These are phyloP conservation scores for Mucor mucedo DNA, from an alignment of 371 early-diverging fungal genomes.

Conservation along the genomic window DNA sequence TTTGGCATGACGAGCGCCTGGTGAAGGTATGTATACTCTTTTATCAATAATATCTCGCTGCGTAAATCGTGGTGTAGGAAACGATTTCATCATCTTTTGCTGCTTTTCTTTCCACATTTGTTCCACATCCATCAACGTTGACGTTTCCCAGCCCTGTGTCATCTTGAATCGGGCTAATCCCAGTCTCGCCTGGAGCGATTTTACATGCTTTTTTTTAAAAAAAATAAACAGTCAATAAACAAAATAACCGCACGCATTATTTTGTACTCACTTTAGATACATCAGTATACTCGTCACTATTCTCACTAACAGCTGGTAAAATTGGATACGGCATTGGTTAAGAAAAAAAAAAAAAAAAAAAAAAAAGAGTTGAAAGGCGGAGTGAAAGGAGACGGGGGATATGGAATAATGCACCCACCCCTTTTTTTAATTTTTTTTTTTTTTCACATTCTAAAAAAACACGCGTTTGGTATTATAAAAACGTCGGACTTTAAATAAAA, in stretches of 20 bases:
- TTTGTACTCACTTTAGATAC: constrained; percentile 27
- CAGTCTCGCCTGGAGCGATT: constrained; percentile 37
- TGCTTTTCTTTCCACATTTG: constrained; percentile 43
- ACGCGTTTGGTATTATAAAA: neutral
- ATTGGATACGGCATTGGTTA: neutral
- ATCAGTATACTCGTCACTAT: neutral
- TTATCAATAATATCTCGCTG: constrained; percentile 48
- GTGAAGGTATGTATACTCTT: constrained; percentile 23
- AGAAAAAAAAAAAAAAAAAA: constrained; percentile 3
- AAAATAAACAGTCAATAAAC: constrained; percentile 4
- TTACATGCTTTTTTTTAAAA: constrained; percentile 29
- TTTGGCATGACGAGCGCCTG: constrained; percentile 18
- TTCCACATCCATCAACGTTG: constrained; percentile 42
- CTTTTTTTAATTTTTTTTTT: constrained; percentile 6
- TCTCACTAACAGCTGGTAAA: neutral
- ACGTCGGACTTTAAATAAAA: neutral
- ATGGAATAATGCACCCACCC: neutral
- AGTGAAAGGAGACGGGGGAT: neutral
- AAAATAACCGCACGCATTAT: neutral
- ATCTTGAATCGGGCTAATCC: constrained; percentile 51
- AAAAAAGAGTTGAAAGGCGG: constrained; percentile 1
- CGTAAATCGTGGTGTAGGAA: constrained; percentile 50
- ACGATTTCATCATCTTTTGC: constrained; percentile 27
- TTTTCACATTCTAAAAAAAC: neutral
- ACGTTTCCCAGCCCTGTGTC: constrained; percentile 47